These are phyloP conservation scores for Xylaria multiplex DNA, from an alignment of 2,329 filamentous ascomycete species.

Conservation along the genomic window DNA sequence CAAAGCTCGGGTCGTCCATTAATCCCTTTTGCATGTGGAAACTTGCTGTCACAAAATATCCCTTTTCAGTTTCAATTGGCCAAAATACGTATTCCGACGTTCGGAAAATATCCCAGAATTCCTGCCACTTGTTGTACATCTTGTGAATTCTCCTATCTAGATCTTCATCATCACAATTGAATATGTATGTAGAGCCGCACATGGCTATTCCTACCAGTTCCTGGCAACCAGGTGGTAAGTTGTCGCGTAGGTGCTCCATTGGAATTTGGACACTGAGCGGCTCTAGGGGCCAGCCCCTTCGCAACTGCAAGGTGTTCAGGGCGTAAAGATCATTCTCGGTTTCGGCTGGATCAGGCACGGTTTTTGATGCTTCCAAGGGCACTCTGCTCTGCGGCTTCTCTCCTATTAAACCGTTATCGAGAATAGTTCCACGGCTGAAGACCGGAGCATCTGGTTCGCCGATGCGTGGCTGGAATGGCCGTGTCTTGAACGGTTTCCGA, in stretches of 20 bases:
- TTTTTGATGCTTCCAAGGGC: neutral
- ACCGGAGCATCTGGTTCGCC: slow-evolving; percentile 12
- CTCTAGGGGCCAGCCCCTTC: slow-evolving; percentile 21
- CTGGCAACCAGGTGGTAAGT: slow-evolving; percentile 9
- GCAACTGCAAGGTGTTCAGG: slow-evolving; percentile 32
- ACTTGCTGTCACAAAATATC: slow-evolving; percentile 33
- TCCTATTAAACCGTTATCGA: slow-evolving; percentile 36
- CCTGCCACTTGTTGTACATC: neutral
- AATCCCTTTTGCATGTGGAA: slow-evolving; percentile 18
- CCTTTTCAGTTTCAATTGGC: slow-evolving; percentile 30
- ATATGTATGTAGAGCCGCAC: slow-evolving; percentile 21
- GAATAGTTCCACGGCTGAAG: slow-evolving; percentile 26
- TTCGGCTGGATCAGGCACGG: neutral
- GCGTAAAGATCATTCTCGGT: slow-evolving; percentile 30
- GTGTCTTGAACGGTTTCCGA: neutral
- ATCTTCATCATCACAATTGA: slow-evolving; percentile 10
- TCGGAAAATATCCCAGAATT: slow-evolving; percentile 23
- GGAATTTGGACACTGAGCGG: slow-evolving; percentile 15
- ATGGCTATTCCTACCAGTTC: slow-evolving; percentile 1
- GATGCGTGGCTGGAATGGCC: neutral
- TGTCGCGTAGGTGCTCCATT: slow-evolving; percentile 17
- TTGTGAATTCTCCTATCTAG: slow-evolving; percentile 1
- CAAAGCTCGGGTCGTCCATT: slow-evolving; percentile 23
- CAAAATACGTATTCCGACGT: slow-evolving; percentile 31
- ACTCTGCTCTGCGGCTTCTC: slow-evolving; percentile 6